Base-by-base conservation (phyloP, 306 rosid genomes). In the Quercus aquifolioides region DNA sequence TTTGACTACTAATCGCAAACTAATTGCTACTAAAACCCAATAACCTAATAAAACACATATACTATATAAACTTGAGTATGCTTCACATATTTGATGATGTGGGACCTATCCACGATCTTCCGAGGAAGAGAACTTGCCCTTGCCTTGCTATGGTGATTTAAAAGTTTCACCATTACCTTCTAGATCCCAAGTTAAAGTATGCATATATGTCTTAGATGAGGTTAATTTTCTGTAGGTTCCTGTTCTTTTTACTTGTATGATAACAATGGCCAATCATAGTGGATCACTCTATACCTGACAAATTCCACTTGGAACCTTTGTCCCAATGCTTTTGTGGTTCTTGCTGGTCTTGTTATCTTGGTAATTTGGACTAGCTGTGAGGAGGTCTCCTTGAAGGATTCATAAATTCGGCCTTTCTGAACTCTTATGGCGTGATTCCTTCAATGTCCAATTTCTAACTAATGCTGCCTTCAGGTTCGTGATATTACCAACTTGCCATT, bases 401-500 rank as follows among this genome's bases (percentile, higher is more conserved):
- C 43, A 31, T 67, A 30, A 18, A 20, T 31, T 19, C 7, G 1
- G 71, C n/a, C n/a, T 13, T 67, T 67, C n/a, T 33, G 5, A 9
- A 67, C 25, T 33, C 46, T 35, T 4, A 19, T 33, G 26, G 49
- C 28, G 9, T 19, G 23, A 33, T 67, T 67, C 31, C 25, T 78
- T 17, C n/a, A 49, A 64, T 18, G 69, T 38, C 20, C 76, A 41
- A 69, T 76, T 51, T 60, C 75, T 70, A 77, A 59, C 70, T 75
- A 71, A 64, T 41, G 75, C 7, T 69, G 71, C 75, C 35, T 73
- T 70, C 86, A 91, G 94, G 96, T 92, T 80, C 87, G 68, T 70
- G 97, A 92, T 88, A 74, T 92, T 81, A 92, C 97, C 76, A 87
- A 89, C 77, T 67, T 88, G 78, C 96, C 97, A 62, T 92, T 92